Evolutionary conservation across 2,329 filamentous ascomycete species (phyloP).

Genomic region (Gnomoniopsis smithogilvyi): DNA sequence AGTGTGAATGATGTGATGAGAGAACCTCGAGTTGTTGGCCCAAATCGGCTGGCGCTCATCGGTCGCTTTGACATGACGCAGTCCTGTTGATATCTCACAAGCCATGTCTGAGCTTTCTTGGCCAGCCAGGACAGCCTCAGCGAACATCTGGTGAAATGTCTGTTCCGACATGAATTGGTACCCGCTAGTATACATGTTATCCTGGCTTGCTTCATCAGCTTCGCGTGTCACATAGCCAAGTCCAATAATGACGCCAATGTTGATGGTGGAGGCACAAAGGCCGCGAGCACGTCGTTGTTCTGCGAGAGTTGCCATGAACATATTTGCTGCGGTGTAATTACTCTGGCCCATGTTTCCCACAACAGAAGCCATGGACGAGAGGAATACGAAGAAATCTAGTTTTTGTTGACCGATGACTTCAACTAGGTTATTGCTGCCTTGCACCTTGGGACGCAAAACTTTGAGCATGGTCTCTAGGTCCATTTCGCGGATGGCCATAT

Average conservation of each 20-base stretch:
- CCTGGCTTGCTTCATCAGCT: not conserved
- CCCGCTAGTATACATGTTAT: not conserved
- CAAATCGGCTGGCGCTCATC: not conserved
- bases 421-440: conserved; percentile 21
- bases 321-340: conserved; percentile 35
- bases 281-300: conserved; percentile 27
- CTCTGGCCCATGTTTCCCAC: conserved; percentile 27
- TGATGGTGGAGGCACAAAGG: conserved; percentile 28
- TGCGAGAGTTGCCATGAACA: conserved; percentile 30
- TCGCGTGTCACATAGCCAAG: conserved; percentile 26
- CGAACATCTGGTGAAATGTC: conserved; percentile 38
- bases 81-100: conserved; percentile 4
- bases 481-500: conserved; percentile 15
- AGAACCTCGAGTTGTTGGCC: conserved; percentile 2
- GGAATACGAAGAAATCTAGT: conserved; percentile 36
- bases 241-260: conserved; percentile 30
- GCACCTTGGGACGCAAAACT: conserved; percentile 17
- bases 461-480: conserved; percentile 10
- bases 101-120: not conserved
- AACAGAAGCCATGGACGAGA: conserved; percentile 31
- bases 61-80: not conserved
- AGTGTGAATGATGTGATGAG: not conserved
- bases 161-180: conserved; percentile 25
- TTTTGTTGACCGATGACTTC: not conserved
- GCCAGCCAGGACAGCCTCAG: conserved; percentile 34